Conservation (phyloP, 805 yeast genomes). For the Jamesozyma rosinii region DNA sequence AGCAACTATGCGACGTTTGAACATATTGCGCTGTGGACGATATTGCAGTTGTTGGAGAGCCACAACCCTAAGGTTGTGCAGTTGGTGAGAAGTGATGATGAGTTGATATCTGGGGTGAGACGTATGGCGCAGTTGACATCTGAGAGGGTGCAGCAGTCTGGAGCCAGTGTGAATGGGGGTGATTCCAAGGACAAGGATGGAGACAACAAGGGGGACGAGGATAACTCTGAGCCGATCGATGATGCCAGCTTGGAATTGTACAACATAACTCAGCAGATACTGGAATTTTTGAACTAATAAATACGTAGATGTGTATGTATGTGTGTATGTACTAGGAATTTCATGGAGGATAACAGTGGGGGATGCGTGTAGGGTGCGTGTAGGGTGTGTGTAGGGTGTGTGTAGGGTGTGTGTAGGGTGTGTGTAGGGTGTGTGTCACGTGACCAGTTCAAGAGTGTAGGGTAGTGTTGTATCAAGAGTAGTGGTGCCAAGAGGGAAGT, state of each 20-base stretch:
- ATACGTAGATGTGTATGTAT: not conserved
- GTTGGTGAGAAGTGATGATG: constrained; percentile 46
- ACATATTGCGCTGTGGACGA: constrained; percentile 96
- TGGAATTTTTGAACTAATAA: constrained; percentile 35
- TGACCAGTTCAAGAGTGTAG: too few species aligned
- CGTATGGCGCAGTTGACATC: constrained; percentile 34
- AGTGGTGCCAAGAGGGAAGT: too few species aligned
- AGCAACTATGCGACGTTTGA: constrained; percentile 89
- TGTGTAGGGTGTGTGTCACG: too few species aligned
- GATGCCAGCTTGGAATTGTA: constrained; percentile 58
- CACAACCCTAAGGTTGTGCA: constrained; percentile 55
- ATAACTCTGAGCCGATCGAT: constrained; percentile 37
- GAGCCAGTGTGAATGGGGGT: constrained; percentile 17
- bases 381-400: too few species aligned
- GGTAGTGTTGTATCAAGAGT: too few species aligned
- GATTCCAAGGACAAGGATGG: constrained; percentile 11
- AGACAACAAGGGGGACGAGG: constrained; percentile 21
- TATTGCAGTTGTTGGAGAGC: constrained; percentile 83
- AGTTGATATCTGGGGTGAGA: constrained; percentile 47
- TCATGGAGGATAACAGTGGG: not conserved
- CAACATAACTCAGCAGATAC: constrained; percentile 58
- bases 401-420: too few species aligned
- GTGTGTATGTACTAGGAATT: not conserved
- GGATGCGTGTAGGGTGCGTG: too few species aligned
- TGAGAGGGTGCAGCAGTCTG: constrained; percentile 24